Evolutionary conservation across 2,329 filamentous ascomycete species (phyloP).

Genomic region (Exutisphaerella laricina): DNA sequence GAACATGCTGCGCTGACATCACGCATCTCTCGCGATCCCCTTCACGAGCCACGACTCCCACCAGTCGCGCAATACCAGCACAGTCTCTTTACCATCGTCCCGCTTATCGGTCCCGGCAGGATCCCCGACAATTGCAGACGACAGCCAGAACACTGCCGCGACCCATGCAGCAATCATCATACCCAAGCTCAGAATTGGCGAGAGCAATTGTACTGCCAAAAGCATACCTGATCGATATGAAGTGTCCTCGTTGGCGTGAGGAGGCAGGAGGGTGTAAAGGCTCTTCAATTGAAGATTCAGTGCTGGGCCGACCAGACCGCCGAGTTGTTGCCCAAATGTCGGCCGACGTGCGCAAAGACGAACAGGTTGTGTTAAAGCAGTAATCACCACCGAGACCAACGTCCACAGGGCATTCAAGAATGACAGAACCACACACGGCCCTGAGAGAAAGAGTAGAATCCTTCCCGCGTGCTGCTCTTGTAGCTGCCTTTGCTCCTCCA

Average conservation of each 20-base stretch:
- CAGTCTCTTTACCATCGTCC: constrained; percentile 57
- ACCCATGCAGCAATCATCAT: constrained; percentile 55
- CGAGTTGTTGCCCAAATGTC: constrained; percentile 47
- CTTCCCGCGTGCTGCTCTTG: constrained; percentile 43
- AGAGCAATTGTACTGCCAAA: constrained; percentile 49
- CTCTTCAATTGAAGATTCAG: constrained; percentile 48
- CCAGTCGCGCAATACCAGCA: constrained; percentile 53
- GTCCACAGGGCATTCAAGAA: constrained; percentile 51
- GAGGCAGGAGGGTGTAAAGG: constrained; percentile 39
- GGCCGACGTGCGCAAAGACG: constrained; percentile 48
- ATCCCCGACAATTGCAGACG: constrained; percentile 50
- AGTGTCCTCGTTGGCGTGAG: constrained; percentile 34
- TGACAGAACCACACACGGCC: constrained; percentile 51
- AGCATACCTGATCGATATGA: constrained; percentile 41
- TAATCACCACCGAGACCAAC: constrained; percentile 46
- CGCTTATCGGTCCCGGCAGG: constrained; percentile 53
- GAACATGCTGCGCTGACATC: not conserved
- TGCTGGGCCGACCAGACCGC: constrained; percentile 48
- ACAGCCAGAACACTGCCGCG: constrained; percentile 56
- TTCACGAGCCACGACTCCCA: constrained; percentile 54
- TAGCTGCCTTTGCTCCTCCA: constrained; percentile 34
- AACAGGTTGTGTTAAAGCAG: constrained; percentile 49
- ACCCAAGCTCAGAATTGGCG: constrained; percentile 52
- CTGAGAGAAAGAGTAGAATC: constrained; percentile 48
- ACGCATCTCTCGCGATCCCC: constrained; percentile 23